phyloP scores from a whole-genome alignment of 345 rosid genomes.

The Eucalyptus fibrosa region DNA sequence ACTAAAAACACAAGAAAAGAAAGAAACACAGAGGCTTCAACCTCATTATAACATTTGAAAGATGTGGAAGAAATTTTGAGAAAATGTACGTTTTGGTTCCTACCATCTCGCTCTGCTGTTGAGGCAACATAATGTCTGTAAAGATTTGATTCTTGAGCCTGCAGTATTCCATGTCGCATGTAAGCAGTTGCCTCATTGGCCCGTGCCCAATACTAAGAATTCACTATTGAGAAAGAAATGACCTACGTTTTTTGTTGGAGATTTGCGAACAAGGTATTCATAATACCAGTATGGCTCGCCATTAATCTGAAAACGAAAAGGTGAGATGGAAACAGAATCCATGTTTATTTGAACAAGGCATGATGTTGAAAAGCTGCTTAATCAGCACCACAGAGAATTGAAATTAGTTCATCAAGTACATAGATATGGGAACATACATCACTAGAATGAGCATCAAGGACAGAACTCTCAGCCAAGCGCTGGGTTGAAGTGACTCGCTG shows the following conservation, averaged over 20 bases:
- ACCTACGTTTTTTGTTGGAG: slow-evolving; percentile 64
- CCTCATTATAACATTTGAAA: neutral
- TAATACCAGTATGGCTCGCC: slow-evolving; percentile 86
- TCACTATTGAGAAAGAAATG: neutral
- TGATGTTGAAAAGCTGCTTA: neutral
- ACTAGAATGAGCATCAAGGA: slow-evolving; percentile 65
- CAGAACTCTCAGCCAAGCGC: slow-evolving; percentile 79
- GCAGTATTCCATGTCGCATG: neutral
- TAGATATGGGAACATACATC: slow-evolving; percentile 29
- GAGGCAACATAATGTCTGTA: slow-evolving; percentile 72
- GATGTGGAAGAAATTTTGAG: neutral
- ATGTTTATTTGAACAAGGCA: neutral
- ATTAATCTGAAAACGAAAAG: slow-evolving; percentile 35
- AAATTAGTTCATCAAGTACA: neutral
- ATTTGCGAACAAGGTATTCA: slow-evolving; percentile 86
- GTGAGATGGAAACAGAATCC: neutral
- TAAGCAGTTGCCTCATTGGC: neutral
- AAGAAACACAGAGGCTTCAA: neutral
- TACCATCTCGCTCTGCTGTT: slow-evolving; percentile 91
- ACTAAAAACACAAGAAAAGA: neutral
- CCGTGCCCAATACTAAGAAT: neutral
- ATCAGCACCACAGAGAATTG: neutral
- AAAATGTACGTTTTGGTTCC: neutral
- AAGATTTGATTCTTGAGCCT: slow-evolving; percentile 77
- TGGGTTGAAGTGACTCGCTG: slow-evolving; percentile 96